Evolutionary conservation across 139 green algal species (phyloP), one percentile per base, ranked within the genome.

Genomic region (Haematococcus lacustris): DNA sequence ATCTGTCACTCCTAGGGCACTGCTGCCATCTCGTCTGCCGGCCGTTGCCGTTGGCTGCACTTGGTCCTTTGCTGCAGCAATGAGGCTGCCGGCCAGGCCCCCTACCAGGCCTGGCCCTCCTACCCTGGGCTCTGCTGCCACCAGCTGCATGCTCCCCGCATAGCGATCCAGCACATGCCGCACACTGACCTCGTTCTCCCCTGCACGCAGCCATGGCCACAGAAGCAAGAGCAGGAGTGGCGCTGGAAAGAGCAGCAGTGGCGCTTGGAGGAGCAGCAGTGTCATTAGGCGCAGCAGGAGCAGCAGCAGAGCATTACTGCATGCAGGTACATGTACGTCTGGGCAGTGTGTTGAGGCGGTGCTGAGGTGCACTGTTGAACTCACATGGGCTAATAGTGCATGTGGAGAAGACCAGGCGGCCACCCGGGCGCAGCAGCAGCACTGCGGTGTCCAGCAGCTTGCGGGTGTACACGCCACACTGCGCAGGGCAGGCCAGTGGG

Each of bases 161-260:
- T 92, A 94, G 3, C 3, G 85, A 71, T 98, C 88, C 32, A 97
- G 85, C 33, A 90, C 64, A 50, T 89, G 94, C 0, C 88, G 77
- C 60, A 97, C 91, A 65, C 93, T 92, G 60, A 74, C 88, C 81
- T 97, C 93, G 73, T 97, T 97, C 79, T 97, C 93, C 23, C 78
- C 87, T 93, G 78, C 61, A 71, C 21, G 13, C n/a, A n/a, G n/a
- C n/a, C n/a, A 41, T 21, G 30, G 21, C 13, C 21, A 35, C 9
- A 66, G 59, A 35, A 66, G 59, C 59, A 66, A 6, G 13, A 66
- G 21, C 59, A 66, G 59, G 13, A 66, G 21, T 28, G 9, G 43
- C 43, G 17, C 43, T 53, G 43, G 9, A 17, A 28, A 9, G 17
- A 17, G 9, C 59, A 17, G 21, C 59, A 66, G 9, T 6, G 6